A percentile compares a stretch with the other conserved stretches of the same genome.
These are phyloP conservation scores for Globisporangium camurandrum DNA, from an alignment of 352 stramenopile species.

Conservation along the genomic window DNA sequence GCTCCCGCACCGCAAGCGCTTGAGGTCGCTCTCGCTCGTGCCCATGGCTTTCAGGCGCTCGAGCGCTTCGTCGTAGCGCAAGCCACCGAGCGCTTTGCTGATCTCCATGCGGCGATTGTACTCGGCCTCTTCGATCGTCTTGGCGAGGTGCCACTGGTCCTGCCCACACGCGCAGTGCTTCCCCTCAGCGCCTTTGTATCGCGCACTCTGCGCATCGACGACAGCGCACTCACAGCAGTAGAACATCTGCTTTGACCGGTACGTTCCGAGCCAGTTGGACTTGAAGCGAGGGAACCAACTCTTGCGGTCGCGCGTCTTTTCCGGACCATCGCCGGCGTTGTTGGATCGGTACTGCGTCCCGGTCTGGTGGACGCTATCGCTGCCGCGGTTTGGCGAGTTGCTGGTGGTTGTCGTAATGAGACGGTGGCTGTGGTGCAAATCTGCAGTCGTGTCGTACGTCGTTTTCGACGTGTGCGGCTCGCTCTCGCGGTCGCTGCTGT, in stretches of 20 bases:
- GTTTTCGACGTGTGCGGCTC: neutral
- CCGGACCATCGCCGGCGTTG: slow-evolving; percentile 63
- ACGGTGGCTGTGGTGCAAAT: no score
- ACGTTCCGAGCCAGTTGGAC: slow-evolving; percentile 82
- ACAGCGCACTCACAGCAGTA: slow-evolving; percentile 77
- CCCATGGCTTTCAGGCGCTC: slow-evolving; percentile 52
- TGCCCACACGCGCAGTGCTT: slow-evolving; percentile 76
- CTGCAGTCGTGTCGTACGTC: neutral
- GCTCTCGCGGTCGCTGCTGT: neutral
- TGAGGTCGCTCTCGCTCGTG: slow-evolving; percentile 51
- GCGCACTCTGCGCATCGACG: slow-evolving; percentile 23
- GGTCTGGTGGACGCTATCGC: slow-evolving; percentile 46
- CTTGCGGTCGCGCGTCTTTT: slow-evolving; percentile 84
- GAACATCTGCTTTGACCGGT: slow-evolving; percentile 85
- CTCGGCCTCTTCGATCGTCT: slow-evolving; percentile 73
- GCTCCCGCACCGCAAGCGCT: slow-evolving; percentile 29
- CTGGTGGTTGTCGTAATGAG: neutral
- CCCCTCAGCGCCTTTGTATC: slow-evolving; percentile 74
- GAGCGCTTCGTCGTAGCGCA: slow-evolving; percentile 79
- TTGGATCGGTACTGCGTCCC: slow-evolving; percentile 63
- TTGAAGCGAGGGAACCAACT: slow-evolving; percentile 86
- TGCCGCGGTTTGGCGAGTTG: neutral
- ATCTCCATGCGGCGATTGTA: slow-evolving; percentile 83
- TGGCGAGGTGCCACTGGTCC: slow-evolving; percentile 80
- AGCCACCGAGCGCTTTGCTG: slow-evolving; percentile 67